Evolutionary conservation across 179 eudicot species (phyloP).

Genomic region (Camellia oleifera): DNA sequence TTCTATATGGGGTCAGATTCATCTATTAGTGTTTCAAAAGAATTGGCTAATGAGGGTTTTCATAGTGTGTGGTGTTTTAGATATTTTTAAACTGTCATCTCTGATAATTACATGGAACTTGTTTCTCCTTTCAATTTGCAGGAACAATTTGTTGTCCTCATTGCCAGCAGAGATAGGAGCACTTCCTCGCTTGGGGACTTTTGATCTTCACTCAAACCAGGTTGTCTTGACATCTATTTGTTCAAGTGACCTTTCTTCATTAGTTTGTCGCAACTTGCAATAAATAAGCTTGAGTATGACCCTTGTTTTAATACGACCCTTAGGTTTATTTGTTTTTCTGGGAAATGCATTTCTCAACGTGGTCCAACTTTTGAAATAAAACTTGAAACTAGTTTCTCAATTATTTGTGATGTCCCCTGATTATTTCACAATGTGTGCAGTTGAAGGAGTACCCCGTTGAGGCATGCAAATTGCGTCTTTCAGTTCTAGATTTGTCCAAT

Average conservation of each 20-base stretch:
- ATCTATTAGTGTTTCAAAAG: conserved; percentile 12
- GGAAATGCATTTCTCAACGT: not conserved
- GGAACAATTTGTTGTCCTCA: conserved; percentile 71
- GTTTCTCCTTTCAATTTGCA: conserved; percentile 24
- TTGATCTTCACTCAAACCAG: conserved; percentile 96
- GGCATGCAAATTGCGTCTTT: conserved; percentile 76
- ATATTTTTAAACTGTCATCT: not conserved
- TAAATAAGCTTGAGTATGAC: conserved; percentile 3
- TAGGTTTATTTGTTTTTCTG: not conserved
- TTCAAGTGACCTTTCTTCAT: not conserved
- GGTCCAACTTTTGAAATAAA: not conserved
- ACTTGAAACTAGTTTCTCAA: not conserved
- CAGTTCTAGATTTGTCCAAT: conserved; percentile 87
- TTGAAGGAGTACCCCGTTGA: conserved; percentile 81
- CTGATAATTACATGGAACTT: not conserved
- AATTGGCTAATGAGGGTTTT: conserved; percentile 9
- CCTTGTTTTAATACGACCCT: not conserved
- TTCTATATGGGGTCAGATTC: conserved; percentile 76
- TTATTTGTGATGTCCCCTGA: conserved; percentile 1
- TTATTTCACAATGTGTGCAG: conserved; percentile 39
- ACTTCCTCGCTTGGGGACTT: conserved; percentile 70
- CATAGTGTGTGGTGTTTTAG: not conserved
- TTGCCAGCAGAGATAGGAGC: conserved; percentile 76
- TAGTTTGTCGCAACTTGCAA: not conserved
- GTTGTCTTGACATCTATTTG: conserved; percentile 23